Conservation (phyloP, 2,329 filamentous ascomycete genomes). For the Chaetomium sp. region DNA sequence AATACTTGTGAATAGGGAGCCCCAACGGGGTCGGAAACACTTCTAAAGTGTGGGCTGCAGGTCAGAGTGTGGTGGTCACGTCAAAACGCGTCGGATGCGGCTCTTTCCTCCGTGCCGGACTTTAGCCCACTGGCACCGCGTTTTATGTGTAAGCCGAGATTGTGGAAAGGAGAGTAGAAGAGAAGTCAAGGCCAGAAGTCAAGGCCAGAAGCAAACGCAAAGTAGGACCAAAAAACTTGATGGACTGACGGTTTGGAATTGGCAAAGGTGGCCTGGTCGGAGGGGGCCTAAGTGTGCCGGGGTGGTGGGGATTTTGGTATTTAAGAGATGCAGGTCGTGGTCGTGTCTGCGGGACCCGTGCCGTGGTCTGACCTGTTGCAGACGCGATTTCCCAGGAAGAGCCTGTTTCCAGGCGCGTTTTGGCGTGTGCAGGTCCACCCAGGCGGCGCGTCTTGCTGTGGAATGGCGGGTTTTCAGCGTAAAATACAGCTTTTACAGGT, state of each 20-base stretch:
- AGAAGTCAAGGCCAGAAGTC: not conserved
- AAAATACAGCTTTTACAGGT: constrained; percentile 11
- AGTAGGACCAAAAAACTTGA: constrained; percentile 26
- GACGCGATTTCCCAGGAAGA: constrained; percentile 34
- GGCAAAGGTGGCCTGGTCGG: constrained; percentile 34
- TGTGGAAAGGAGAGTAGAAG: constrained; percentile 14
- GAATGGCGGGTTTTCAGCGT: not conserved
- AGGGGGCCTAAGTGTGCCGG: constrained; percentile 33
- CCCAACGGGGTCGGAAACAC: constrained; percentile 16
- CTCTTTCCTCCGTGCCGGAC: constrained; percentile 15
- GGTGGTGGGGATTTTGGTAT: constrained; percentile 36
- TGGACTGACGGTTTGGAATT: constrained; percentile 18
- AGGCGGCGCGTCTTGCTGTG: constrained; percentile 22
- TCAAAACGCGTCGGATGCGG: constrained; percentile 32
- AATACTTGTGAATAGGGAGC: constrained; percentile 8
- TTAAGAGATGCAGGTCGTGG: constrained; percentile 37
- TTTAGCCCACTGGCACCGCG: constrained; percentile 20
- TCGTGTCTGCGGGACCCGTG: constrained; percentile 34
- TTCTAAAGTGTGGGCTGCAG: constrained; percentile 18
- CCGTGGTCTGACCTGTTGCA: constrained; percentile 29
- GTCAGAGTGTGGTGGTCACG: constrained; percentile 20
- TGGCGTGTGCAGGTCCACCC: constrained; percentile 29
- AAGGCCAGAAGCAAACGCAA: constrained; percentile 18
- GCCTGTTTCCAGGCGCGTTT: constrained; percentile 30
- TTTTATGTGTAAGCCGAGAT: constrained; percentile 26